Base-by-base conservation (phyloP, 768 basidiomycete species). In the Imleria badia region DNA sequence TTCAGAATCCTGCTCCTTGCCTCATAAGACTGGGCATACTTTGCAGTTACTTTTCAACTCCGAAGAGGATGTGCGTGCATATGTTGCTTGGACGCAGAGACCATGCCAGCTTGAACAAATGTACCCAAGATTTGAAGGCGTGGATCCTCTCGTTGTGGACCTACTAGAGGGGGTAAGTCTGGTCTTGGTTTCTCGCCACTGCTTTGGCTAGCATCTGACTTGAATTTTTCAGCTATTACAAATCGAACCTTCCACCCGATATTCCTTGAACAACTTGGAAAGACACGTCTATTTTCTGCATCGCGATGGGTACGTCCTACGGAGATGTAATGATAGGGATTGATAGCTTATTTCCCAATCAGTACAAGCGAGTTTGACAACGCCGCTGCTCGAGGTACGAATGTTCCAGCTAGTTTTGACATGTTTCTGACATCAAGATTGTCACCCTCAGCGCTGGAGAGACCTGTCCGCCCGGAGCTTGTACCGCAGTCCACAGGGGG, bases 1-100 rank as follows among this genome's bases (percentile, higher is more conserved):
- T 50, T 45, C 22, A 22, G 39, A 35, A 29, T n/a, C 2, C 11
- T 31, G 19, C 31, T 15, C 19, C 30, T 12, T 43, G 19, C 39
- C 20, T 44, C 23, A 43, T 30, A 34, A 14, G 14, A 29, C 51
- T 40, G 42, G 36, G 5, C 7, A 12, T 14, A 11, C 14, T 33
- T 41, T 17, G 6, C 53, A 78, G 76, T 11, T 61, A 33, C 66
- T 76, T 19, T 77, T 76, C 56, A 42, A 61, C 5, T 54, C 58
- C 1, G 55, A 60, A 52, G 56, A 62, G 4, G 68, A 59, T 13
- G 35, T 71, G 19, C 33, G 65, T 22, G 59, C 56, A 49, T 66
- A 60, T 20, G 59, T 70, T 36, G 31, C 58, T 40, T 66, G 62
- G 62, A 54, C 53, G 45, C 50, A 44, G 30, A 44, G 43, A 8